Percentiles rank a stretch among this genome's conserved stretches.
phyloP scores from a whole-genome alignment of 2,329 filamentous ascomycete genomes.

The Microcyclospora tardicrescens region DNA sequence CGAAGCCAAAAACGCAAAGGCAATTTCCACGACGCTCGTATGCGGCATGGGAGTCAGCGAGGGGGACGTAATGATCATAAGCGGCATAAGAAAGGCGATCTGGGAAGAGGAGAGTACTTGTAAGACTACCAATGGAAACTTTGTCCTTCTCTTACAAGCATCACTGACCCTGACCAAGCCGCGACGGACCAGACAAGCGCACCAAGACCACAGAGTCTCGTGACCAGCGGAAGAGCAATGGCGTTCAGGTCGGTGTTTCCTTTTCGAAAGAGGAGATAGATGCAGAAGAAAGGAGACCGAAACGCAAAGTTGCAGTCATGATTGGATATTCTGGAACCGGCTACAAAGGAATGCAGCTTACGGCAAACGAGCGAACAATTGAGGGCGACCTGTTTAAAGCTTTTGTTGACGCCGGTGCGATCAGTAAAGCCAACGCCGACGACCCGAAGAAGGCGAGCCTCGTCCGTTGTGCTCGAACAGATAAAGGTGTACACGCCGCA shows the following conservation, averaged over 20 bases:
- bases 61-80: slow-evolving; percentile 17
- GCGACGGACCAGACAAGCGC: slow-evolving; percentile 35
- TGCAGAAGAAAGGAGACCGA: slow-evolving; percentile 73
- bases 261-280: slow-evolving; percentile 74
- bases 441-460: slow-evolving; percentile 94
- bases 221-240: slow-evolving; percentile 32
- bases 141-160: slow-evolving; percentile 11
- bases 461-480: slow-evolving; percentile 84
- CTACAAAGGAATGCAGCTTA: slow-evolving; percentile 93
- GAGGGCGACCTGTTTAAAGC: slow-evolving; percentile 90
- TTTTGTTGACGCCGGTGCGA: slow-evolving; percentile 80
- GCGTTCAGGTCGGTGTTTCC: slow-evolving; percentile 23
- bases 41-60: slow-evolving; percentile 9
- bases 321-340: slow-evolving; percentile 93
- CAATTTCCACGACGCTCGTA: slow-evolving; percentile 14
- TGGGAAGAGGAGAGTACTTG: slow-evolving; percentile 55
- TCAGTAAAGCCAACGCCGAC: slow-evolving; percentile 91
- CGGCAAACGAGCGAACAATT: slow-evolving; percentile 61
- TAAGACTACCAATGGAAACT: slow-evolving; percentile 28
- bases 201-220: slow-evolving; percentile 30
- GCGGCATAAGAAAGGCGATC: slow-evolving; percentile 47
- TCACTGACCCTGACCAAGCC: slow-evolving; percentile 31
- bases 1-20: slow-evolving; percentile 16
- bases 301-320: slow-evolving; percentile 91
- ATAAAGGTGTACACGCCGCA: slow-evolving; percentile 94